Conservation (phyloP, 345 rosid genomes). For the Raphanus sativus region DNA sequence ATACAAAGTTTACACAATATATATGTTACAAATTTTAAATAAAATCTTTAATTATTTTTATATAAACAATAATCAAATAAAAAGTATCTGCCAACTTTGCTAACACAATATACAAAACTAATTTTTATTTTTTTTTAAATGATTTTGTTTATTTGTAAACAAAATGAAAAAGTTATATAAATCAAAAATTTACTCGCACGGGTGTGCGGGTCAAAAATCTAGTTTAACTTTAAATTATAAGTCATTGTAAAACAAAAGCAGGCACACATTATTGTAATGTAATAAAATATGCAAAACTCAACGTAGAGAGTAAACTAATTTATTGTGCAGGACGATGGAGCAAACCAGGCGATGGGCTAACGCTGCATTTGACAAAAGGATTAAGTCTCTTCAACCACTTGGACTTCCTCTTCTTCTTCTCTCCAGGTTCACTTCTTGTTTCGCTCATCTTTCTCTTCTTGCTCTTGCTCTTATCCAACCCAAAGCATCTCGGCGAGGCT, state of each 20-base stretch:
- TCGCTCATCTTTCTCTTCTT: conserved; percentile 37
- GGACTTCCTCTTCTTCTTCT: conserved; percentile 25
- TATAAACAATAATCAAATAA: no score
- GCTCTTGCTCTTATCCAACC: conserved; percentile 37
- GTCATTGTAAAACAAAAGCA: background rate
- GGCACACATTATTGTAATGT: background rate
- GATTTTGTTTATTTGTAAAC: no score
- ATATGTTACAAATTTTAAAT: no score
- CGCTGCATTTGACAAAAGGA: conserved; percentile 30
- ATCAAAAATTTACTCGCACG: no score
- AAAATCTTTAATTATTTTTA: no score
- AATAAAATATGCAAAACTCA: background rate
- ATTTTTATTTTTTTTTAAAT: no score
- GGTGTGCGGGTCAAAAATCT: no score
- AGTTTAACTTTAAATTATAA: no score
- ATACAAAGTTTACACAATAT: no score
- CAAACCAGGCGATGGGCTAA: conserved; percentile 4
- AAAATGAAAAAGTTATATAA: no score
- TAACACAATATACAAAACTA: no score
- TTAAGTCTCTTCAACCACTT: conserved; percentile 38
- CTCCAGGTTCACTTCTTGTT: conserved; percentile 28
- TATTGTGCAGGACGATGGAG: background rate
- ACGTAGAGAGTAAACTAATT: background rate
- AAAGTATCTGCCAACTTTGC: no score
- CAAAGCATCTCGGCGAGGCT: conserved; percentile 16